A percentile compares a stretch with the other conserved stretches of the same genome.
These are phyloP conservation scores for Verbascum thapsus DNA, from an alignment of 257 asterid species.

Conservation along the genomic window DNA sequence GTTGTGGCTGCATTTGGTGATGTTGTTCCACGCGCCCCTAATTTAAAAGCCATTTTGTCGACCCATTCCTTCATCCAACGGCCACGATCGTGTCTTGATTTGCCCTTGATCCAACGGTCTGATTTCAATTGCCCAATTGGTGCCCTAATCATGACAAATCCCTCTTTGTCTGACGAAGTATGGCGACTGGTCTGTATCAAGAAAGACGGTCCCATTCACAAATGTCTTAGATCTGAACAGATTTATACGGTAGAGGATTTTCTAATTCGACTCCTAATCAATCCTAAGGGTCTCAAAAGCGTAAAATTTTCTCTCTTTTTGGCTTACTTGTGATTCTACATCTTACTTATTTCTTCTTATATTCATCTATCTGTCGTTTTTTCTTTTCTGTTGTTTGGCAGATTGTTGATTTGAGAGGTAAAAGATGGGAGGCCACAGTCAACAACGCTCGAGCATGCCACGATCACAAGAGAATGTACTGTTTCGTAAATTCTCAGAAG, in stretches of 20 bases:
- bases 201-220: conserved; percentile 14
- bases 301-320: conserved; percentile 30
- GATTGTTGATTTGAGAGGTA: conserved; percentile 28
- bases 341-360: background rate
- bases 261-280: conserved; percentile 35
- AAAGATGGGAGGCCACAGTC: conserved; percentile 32
- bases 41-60: no score
- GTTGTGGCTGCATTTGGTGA: no score
- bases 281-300: conserved; percentile 35
- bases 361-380: background rate
- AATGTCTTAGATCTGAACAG: conserved; percentile 14
- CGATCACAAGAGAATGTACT: conserved; percentile 25
- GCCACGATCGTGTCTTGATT: no score
- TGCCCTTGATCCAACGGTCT: no score
- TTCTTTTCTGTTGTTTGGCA: conserved; percentile 10
- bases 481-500: conserved; percentile 16
- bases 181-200: conserved; percentile 30
- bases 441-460: conserved; percentile 41
- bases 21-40: no score
- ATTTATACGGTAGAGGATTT: conserved; percentile 42
- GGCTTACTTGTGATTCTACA: background rate
- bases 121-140: no score
- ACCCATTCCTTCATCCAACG: no score
- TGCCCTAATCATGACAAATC: no score
- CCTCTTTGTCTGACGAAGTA: conserved; percentile 38